phyloP scores from a whole-genome alignment of 768 basidiomycete genomes.

The Mycena olivaceomarginata region DNA sequence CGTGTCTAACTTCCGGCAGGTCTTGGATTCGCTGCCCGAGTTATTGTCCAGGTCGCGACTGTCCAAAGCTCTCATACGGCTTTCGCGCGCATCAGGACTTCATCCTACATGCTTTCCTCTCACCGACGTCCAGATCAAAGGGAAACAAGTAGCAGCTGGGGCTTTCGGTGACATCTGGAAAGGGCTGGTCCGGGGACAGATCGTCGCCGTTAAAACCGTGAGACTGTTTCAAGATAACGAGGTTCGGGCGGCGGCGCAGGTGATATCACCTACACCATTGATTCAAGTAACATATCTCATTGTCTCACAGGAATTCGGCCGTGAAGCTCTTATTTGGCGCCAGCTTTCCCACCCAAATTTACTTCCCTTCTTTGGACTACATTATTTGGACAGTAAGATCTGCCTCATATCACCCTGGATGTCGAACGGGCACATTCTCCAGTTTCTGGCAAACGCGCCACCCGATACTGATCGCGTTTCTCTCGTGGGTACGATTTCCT shows the following conservation, averaged over 20 bases:
- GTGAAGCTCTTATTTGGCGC: slow-evolving; percentile 31
- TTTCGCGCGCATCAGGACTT: slow-evolving; percentile 34
- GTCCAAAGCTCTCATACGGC: slow-evolving; percentile 37
- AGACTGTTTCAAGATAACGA: slow-evolving; percentile 24
- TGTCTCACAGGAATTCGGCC: slow-evolving; percentile 38
- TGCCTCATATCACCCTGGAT: slow-evolving; percentile 37
- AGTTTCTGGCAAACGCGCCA: slow-evolving; percentile 30
- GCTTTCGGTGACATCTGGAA: slow-evolving; percentile 42
- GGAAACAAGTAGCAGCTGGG: slow-evolving; percentile 40
- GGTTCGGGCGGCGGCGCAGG: slow-evolving; percentile 24
- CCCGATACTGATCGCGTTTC: slow-evolving; percentile 14
- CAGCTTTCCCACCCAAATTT: slow-evolving; percentile 46
- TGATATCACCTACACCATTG: neutral
- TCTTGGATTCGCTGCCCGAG: slow-evolving; percentile 35
- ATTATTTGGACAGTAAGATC: slow-evolving; percentile 33
- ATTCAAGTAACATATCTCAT: neutral
- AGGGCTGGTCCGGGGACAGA: slow-evolving; percentile 36
- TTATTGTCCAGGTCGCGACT: slow-evolving; percentile 9
- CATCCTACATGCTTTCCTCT: slow-evolving; percentile 41
- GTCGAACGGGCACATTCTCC: slow-evolving; percentile 31
- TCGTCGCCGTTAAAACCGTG: slow-evolving; percentile 42
- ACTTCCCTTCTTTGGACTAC: slow-evolving; percentile 42
- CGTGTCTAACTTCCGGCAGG: neutral
- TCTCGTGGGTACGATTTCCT: slow-evolving; percentile 11
- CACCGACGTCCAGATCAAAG: slow-evolving; percentile 25